Evolutionary conservation across 257 asterid genomes (phyloP).

Genomic region (Solanum medicagineum): DNA sequence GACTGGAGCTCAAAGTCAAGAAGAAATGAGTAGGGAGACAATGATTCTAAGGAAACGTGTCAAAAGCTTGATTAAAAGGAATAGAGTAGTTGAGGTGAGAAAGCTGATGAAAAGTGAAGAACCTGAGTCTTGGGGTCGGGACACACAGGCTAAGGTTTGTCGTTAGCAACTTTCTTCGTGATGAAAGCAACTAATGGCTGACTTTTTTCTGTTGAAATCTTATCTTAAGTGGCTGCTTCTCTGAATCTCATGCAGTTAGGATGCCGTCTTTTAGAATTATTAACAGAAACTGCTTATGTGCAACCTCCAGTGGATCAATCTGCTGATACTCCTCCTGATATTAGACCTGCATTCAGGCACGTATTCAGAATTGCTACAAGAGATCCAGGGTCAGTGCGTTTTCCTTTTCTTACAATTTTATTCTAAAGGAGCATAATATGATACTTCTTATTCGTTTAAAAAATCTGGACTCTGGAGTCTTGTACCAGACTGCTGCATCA

Average conservation of each 20-base stretch:
- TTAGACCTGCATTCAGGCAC: conserved; percentile 95
- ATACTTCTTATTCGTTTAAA: background rate
- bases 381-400: conserved; percentile 49
- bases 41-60: conserved; percentile 55
- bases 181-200: background rate
- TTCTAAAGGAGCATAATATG: background rate
- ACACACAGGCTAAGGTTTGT: conserved; percentile 79
- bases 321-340: conserved; percentile 81
- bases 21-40: conserved; percentile 35
- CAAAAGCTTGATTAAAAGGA: conserved; percentile 51
- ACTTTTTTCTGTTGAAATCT: background rate
- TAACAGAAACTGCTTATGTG: conserved; percentile 79
- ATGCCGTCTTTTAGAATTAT: conserved; percentile 71
- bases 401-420: background rate
- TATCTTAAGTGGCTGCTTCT: background rate
- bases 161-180: background rate
- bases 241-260: conserved; percentile 65
- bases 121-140: conserved; percentile 68
- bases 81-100: conserved; percentile 54
- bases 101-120: conserved; percentile 73
- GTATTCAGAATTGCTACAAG: conserved; percentile 47
- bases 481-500: background rate
- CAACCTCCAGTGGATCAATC: conserved; percentile 66
- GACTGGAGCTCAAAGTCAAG: conserved; percentile 29
- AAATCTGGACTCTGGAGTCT: background rate